Conservation (phyloP, 352 stramenopile genomes). For the Globisporangium irregulare region DNA sequence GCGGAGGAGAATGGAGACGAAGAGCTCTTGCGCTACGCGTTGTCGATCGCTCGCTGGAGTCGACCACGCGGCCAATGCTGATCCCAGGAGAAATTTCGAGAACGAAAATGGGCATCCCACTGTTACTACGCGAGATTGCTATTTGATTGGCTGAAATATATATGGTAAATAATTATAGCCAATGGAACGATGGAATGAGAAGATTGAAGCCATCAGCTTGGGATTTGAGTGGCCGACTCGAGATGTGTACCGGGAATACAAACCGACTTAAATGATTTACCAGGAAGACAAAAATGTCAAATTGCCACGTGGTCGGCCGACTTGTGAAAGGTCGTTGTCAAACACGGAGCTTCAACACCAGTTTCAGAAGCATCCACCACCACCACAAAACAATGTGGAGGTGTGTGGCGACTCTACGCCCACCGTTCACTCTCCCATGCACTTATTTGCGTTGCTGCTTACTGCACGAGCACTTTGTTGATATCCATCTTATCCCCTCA, state of each 20-base stretch:
- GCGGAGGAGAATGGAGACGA: conserved; percentile 1
- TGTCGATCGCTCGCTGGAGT: not conserved
- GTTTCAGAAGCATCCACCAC: no score
- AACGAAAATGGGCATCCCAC: conserved; percentile 5
- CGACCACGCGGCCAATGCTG: conserved; percentile 5
- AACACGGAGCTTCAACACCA: no score
- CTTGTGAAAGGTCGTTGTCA: not conserved
- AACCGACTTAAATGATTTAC: not conserved
- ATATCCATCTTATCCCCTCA: no score
- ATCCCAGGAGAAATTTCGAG: conserved; percentile 21
- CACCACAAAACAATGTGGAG: no score
- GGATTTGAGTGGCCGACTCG: not conserved
- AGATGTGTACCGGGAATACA: not conserved
- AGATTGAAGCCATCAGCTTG: not conserved
- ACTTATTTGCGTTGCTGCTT: no score
- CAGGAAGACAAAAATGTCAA: no score
- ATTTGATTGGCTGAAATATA: not conserved
- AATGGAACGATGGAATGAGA: not conserved
- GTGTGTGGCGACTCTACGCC: no score
- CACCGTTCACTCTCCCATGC: no score
- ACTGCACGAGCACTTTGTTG: no score
- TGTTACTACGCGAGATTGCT: not conserved
- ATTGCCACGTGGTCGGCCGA: not conserved
- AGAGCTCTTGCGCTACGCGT: not conserved
- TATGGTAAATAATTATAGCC: not conserved